Evolutionary conservation across 257 asterid species (phyloP), one percentile per base, ranked within the genome.

Genomic region (Forsythia viridissima): DNA sequence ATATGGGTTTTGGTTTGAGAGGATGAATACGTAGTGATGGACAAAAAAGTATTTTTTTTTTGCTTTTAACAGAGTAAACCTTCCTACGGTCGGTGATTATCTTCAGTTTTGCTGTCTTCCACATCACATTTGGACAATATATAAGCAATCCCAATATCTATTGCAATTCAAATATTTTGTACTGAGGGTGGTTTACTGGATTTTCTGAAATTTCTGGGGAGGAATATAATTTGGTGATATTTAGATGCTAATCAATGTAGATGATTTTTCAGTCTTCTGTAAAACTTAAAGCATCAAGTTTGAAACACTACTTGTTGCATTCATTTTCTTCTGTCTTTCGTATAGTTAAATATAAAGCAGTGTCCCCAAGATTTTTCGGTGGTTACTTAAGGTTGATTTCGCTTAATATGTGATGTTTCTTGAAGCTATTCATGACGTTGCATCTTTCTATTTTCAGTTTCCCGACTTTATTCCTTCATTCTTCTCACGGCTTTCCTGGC

Each of bases 401-500:
- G 65, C 21, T n/a, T 6, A 16, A 6, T 18, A 21, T 63, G 6
- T 8, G 70, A 63, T 30, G 24, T 55, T 63, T 63, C 38, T 30
- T 24, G 24, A 8, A 63, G 65, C 40, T 76, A 39, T 65, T 71
- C 79, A 70, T 86, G 80, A 83, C 42, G 82, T 69, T 72, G 13
- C 71, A 13, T 76, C 18, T 80, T 51, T 75, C 80, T 72, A 70
- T 78, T 86, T 68, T 82, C 96, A 95, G 99, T 93, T 95, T 78
- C 97, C 99, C 18, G 94, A 90, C 69, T 82, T 78, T 79, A 78
- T 95, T 48, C 89, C 97, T 76, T 88, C 98, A 20, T 87, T 93
- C 87, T 93, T 93, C 84, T 85, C 97, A 68, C 90, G 93, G 71
- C 85, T 95, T 72, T 89, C 96, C 43, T 89, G 77, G 87, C 93